A percentile compares a stretch with the other conserved stretches of the same genome.
These are phyloP conservation scores for Orbilia ellipsospora DNA, from an alignment of 2,329 filamentous ascomycete species.

Conservation along the genomic window DNA sequence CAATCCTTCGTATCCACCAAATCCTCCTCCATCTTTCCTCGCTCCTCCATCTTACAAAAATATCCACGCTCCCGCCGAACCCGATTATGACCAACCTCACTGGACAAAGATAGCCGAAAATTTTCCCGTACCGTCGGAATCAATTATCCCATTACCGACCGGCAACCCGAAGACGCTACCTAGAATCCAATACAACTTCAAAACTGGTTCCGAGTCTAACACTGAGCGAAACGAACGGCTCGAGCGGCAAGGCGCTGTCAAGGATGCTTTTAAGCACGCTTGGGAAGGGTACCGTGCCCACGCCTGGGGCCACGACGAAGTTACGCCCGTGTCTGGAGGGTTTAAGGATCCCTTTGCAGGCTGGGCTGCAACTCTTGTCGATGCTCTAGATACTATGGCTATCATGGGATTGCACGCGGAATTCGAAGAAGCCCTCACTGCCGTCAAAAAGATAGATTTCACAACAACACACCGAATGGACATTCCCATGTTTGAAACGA, in stretches of 20 bases:
- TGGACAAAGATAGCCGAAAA: constrained; percentile 81
- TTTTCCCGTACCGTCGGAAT: constrained; percentile 78
- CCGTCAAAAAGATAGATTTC: constrained; percentile 81
- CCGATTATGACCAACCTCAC: constrained; percentile 63
- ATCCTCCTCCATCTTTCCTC: too few species aligned
- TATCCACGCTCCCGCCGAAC: not conserved
- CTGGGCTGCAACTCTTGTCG: constrained; percentile 88
- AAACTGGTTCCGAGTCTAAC: constrained; percentile 69
- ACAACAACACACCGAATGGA: constrained; percentile 74
- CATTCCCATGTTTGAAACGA: constrained; percentile 93
- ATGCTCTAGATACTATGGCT: constrained; percentile 84
- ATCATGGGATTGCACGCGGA: constrained; percentile 83
- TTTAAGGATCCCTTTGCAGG: constrained; percentile 86
- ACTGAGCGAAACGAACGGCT: constrained; percentile 72
- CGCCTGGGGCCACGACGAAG: constrained; percentile 88
- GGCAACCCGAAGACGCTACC: constrained; percentile 77
- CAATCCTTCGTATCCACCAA: too few species aligned
- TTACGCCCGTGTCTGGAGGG: constrained; percentile 76
- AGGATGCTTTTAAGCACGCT: constrained; percentile 77
- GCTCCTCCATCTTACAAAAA: too few species aligned
- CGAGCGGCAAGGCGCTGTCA: constrained; percentile 74
- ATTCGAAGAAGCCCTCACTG: constrained; percentile 80
- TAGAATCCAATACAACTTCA: constrained; percentile 79
- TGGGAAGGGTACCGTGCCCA: constrained; percentile 84
- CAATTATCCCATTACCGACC: constrained; percentile 79